A percentile compares a stretch with the other conserved stretches of the same genome.
These are phyloP conservation scores for Alternaria tenuissima DNA, from an alignment of 2,329 filamentous ascomycete genomes.

Conservation along the genomic window DNA sequence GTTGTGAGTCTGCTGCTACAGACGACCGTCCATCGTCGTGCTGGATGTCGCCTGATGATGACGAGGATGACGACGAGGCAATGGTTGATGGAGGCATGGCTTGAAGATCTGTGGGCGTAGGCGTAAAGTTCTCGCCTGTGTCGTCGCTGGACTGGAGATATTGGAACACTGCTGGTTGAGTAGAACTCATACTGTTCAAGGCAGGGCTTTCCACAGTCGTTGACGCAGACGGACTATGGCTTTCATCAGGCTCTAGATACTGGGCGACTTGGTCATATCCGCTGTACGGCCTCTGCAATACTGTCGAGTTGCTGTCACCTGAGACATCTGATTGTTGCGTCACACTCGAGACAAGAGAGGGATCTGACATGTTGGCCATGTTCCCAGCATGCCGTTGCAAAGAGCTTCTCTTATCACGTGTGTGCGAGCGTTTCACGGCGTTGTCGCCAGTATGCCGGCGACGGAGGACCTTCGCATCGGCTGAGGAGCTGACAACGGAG, in stretches of 20 bases:
- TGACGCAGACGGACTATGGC: slow-evolving; percentile 19
- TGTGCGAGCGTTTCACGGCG: slow-evolving; percentile 36
- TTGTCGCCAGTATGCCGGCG: slow-evolving; percentile 32
- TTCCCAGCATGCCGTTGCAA: slow-evolving; percentile 44
- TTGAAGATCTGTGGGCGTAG: slow-evolving; percentile 15
- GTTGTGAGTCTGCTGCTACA: slow-evolving; percentile 29
- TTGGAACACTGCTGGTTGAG: slow-evolving; percentile 41
- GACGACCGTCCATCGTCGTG: slow-evolving; percentile 33
- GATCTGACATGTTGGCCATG: slow-evolving; percentile 46
- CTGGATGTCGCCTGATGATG: slow-evolving; percentile 28
- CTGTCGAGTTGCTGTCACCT: slow-evolving; percentile 57
- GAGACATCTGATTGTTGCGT: slow-evolving; percentile 53
- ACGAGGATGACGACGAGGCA: slow-evolving; percentile 34
- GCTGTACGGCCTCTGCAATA: slow-evolving; percentile 56
- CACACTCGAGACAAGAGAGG: slow-evolving; percentile 53
- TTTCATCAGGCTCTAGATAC: slow-evolving; percentile 30
- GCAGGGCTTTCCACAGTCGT: slow-evolving; percentile 20
- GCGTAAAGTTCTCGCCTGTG: slow-evolving; percentile 17
- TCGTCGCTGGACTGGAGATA: slow-evolving; percentile 31
- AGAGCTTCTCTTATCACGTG: slow-evolving; percentile 45
- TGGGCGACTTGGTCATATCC: slow-evolving; percentile 38
- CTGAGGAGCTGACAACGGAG: slow-evolving; percentile 32
- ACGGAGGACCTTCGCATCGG: slow-evolving; percentile 25
- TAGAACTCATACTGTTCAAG: slow-evolving; percentile 28
- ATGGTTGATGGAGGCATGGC: slow-evolving; percentile 27